Conservation (phyloP, 768 basidiomycete genomes). For the Mycena olivaceomarginata region DNA sequence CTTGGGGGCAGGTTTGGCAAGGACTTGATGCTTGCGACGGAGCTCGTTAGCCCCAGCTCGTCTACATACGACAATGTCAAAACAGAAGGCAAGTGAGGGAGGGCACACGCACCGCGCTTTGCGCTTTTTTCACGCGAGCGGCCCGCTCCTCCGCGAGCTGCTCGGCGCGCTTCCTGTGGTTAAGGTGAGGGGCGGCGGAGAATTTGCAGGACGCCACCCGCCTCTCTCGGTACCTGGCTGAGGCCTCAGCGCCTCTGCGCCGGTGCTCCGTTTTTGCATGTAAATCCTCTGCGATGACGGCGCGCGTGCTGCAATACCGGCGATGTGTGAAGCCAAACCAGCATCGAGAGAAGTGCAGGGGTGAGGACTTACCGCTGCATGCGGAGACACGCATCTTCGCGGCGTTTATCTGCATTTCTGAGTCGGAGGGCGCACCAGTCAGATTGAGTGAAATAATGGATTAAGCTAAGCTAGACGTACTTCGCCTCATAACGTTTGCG, state of each 20-base stretch:
- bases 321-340: background rate
- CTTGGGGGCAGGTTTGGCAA: too few relatives aligned
- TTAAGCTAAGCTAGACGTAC: background rate
- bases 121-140: too few relatives aligned
- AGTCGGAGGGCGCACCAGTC: too few relatives aligned
- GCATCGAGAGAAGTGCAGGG: background rate
- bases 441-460: too few relatives aligned
- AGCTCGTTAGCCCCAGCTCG: too few relatives aligned
- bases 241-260: background rate
- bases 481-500: background rate
- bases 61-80: too few relatives aligned
- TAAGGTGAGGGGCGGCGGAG: too few relatives aligned
- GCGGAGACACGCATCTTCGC: background rate
- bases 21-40: too few relatives aligned
- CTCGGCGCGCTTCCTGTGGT: background rate
- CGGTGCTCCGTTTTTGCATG: background rate
- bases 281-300: background rate
- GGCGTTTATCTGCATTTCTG: background rate
- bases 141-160: too few relatives aligned
- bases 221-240: background rate
- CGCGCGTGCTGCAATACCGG: background rate
- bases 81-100: too few relatives aligned
- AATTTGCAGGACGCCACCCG: too few relatives aligned
- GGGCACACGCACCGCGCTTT: too few relatives aligned
- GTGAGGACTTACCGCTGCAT: background rate